These are phyloP conservation scores for Pharus latifolius DNA, from an alignment of 176 grass and related monocot species.

Conservation along the genomic window DNA sequence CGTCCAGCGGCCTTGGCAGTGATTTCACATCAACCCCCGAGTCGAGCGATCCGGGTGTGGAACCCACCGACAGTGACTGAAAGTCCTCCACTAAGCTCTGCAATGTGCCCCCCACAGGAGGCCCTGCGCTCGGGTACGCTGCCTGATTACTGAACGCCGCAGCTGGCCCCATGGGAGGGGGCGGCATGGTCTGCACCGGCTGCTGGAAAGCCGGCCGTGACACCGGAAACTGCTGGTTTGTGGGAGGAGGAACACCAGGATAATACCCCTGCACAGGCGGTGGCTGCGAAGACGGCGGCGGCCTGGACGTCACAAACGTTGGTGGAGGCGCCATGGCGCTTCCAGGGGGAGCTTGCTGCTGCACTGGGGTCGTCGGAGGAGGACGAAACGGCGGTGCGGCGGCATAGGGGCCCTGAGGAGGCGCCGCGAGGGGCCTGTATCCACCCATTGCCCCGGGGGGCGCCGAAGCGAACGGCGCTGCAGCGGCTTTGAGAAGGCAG, in stretches of 20 bases:
- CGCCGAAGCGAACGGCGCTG: neutral
- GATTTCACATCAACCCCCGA: conserved; percentile 59
- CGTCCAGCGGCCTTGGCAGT: conserved; percentile 73
- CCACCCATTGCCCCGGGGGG: conserved; percentile 16
- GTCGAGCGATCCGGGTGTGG: conserved; percentile 65
- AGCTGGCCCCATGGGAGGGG: conserved; percentile 25
- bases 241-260: neutral
- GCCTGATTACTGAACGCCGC: conserved; percentile 29
- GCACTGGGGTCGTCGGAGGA: neutral
- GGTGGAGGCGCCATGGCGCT: conserved; percentile 2
- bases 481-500: neutral
- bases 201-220: conserved; percentile 20
- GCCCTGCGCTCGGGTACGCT: conserved; percentile 30
- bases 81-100: conserved; percentile 88
- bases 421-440: conserved; percentile 1
- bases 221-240: conserved; percentile 28
- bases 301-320: neutral
- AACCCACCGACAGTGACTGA: conserved; percentile 72
- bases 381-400: conserved; percentile 13
- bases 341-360: conserved; percentile 22
- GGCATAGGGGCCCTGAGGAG: neutral
- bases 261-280: conserved; percentile 35
- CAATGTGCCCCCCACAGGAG: conserved; percentile 36
- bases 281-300: conserved; percentile 10
- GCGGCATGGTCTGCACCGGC: conserved; percentile 32